These are phyloP conservation scores for Exophiala aquamarina DNA, from an alignment of 2,329 filamentous ascomycete species.

Conservation along the genomic window DNA sequence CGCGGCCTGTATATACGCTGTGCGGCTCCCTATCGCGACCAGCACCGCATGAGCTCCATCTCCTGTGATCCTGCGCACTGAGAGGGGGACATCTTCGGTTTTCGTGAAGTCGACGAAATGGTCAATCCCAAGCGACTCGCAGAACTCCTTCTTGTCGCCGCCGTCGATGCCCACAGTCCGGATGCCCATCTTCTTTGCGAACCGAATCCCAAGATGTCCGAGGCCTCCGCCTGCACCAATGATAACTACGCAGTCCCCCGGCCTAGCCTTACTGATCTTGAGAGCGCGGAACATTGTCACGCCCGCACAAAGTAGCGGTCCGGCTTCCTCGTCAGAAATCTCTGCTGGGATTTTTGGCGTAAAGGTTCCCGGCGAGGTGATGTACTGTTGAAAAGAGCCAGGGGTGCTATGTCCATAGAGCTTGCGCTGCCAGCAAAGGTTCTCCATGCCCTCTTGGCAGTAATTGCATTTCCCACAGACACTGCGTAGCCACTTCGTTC, in stretches of 20 bases:
- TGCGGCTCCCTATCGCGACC: constrained; percentile 53
- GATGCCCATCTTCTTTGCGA: constrained; percentile 59
- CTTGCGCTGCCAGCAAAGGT: constrained; percentile 54
- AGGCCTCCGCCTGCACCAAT: constrained; percentile 53
- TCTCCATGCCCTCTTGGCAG: constrained; percentile 56
- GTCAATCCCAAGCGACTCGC: constrained; percentile 61
- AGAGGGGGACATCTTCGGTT: constrained; percentile 45
- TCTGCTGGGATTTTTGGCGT: constrained; percentile 66
- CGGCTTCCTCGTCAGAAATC: constrained; percentile 59
- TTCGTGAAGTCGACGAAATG: constrained; percentile 63
- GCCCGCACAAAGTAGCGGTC: constrained; percentile 66
- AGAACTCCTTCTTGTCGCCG: constrained; percentile 58
- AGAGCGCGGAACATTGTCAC: constrained; percentile 66
- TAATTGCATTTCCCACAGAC: constrained; percentile 39
- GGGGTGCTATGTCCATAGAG: constrained; percentile 66
- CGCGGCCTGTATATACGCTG: constrained; percentile 50
- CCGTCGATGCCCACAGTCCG: constrained; percentile 64
- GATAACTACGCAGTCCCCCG: constrained; percentile 54
- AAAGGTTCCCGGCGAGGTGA: constrained; percentile 61
- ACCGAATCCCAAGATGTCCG: too few relatives aligned
- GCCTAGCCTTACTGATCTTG: constrained; percentile 57
- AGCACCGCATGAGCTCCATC: constrained; percentile 62
- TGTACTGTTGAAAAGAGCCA: constrained; percentile 70
- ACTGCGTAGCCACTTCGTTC: too few relatives aligned
- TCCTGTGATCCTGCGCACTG: constrained; percentile 54